Evolutionary conservation across 768 basidiomycete genomes (phyloP).

Genomic region (Cyathus striatus): DNA sequence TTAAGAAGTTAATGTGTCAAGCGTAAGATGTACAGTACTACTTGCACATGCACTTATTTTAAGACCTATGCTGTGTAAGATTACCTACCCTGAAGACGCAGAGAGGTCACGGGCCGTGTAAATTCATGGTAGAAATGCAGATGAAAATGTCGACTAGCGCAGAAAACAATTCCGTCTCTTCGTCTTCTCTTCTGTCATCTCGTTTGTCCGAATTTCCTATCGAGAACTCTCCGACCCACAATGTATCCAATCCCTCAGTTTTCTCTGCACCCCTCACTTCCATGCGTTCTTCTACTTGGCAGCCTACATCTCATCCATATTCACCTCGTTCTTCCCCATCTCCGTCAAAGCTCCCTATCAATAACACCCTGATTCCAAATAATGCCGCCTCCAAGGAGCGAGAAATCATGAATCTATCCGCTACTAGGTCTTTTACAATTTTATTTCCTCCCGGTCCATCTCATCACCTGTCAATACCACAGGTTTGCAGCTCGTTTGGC

Average conservation of each 20-base stretch:
- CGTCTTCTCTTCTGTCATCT: slow-evolving; percentile 14
- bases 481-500: slow-evolving; percentile 55
- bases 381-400: slow-evolving; percentile 47
- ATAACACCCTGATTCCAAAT: slow-evolving; percentile 20
- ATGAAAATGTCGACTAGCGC: slow-evolving; percentile 37
- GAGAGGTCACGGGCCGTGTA: slow-evolving; percentile 33
- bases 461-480: slow-evolving; percentile 3
- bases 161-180: slow-evolving; percentile 26
- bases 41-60: neutral
- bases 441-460: neutral
- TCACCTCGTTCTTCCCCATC: slow-evolving; percentile 4
- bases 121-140: slow-evolving; percentile 35
- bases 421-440: slow-evolving; percentile 39
- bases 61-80: neutral
- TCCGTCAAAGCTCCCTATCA: slow-evolving; percentile 8
- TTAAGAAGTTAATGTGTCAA: neutral
- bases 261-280: slow-evolving; percentile 16
- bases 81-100: slow-evolving; percentile 35
- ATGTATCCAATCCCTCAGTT: slow-evolving; percentile 10
- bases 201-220: slow-evolving; percentile 11
- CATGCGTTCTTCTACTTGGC: slow-evolving; percentile 23
- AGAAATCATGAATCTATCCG: slow-evolving; percentile 37
- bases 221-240: slow-evolving; percentile 11
- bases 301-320: slow-evolving; percentile 11
- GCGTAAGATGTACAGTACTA: neutral